A percentile compares a stretch with the other conserved stretches of the same genome.
These are phyloP conservation scores for Seiridium cupressi DNA, from an alignment of 2,329 filamentous ascomycete species.

Conservation along the genomic window DNA sequence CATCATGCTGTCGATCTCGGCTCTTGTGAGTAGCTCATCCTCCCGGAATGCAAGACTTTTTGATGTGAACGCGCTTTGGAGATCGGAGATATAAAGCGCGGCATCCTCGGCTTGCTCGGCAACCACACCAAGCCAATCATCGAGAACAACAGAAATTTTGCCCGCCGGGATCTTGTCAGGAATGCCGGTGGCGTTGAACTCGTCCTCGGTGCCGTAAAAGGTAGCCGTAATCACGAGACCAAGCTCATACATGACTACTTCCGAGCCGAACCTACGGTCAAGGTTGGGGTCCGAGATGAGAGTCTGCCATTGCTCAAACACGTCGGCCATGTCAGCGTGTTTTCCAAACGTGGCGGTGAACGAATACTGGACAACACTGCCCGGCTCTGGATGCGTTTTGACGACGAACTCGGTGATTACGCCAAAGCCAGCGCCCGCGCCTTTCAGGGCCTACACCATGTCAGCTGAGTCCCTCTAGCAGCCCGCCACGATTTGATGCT, in stretches of 20 bases:
- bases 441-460: conserved; percentile 43
- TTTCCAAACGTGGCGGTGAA: conserved; percentile 51
- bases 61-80: conserved; percentile 52
- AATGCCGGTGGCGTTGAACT: conserved; percentile 53
- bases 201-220: conserved; percentile 57
- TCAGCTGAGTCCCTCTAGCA: not conserved
- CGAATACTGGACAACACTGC: conserved; percentile 55
- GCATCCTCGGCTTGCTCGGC: conserved; percentile 49
- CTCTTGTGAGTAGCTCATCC: conserved; percentile 44
- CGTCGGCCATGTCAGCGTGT: conserved; percentile 42
- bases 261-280: conserved; percentile 56
- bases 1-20: conserved; percentile 49
- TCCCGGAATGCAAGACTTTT: conserved; percentile 55
- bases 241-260: conserved; percentile 52
- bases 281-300: conserved; percentile 53
- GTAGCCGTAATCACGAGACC: conserved; percentile 58
- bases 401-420: conserved; percentile 57
- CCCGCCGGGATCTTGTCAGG: conserved; percentile 42
- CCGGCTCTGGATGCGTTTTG: conserved; percentile 54
- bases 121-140: conserved; percentile 63
- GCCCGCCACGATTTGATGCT: conserved; percentile 13
- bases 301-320: conserved; percentile 58
- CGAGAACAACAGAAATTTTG: conserved; percentile 43
- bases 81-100: conserved; percentile 43
- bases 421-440: conserved; percentile 55